Conservation (phyloP, 2,329 filamentous ascomycete species). For the Paracoccidioides brasiliensis region DNA sequence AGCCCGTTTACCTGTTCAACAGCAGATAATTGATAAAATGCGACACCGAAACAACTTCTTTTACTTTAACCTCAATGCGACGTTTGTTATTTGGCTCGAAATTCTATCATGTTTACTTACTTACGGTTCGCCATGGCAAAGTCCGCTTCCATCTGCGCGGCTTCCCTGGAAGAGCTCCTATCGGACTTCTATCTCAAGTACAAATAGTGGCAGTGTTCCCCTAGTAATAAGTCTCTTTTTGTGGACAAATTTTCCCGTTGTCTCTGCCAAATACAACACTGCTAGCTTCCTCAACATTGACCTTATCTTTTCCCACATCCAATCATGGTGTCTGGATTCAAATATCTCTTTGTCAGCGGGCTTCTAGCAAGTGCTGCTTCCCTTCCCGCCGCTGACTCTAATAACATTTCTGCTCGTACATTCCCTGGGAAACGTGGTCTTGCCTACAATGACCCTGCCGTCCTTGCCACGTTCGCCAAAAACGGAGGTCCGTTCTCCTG, state of each 20-base stretch:
- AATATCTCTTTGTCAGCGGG: slow-evolving; percentile 20
- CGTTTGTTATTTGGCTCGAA: not conserved
- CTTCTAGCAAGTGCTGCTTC: slow-evolving; percentile 24
- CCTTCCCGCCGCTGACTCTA: slow-evolving; percentile 15
- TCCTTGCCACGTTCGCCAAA: slow-evolving; percentile 20
- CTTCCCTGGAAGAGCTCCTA: too few relatives aligned
- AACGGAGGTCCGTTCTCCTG: slow-evolving; percentile 22
- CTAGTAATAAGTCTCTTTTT: too few relatives aligned
- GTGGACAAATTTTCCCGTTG: too few relatives aligned
- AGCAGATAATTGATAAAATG: too few relatives aligned
- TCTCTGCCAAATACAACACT: not conserved
- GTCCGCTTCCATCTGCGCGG: not conserved
- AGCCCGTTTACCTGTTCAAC: too few relatives aligned
- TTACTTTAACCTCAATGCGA: too few relatives aligned
- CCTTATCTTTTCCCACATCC: not conserved
- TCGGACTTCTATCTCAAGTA: too few relatives aligned
- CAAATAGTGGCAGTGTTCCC: too few relatives aligned
- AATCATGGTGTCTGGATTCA: slow-evolving; percentile 25
- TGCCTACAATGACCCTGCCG: slow-evolving; percentile 29
- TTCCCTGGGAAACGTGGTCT: slow-evolving; percentile 20
- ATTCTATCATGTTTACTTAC: too few relatives aligned
- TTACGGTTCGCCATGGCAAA: too few relatives aligned
- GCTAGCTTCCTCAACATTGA: not conserved
- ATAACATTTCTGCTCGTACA: not conserved
- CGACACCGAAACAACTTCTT: too few relatives aligned